Base-by-base conservation (phyloP, 208 protist species). In the Jaenimonas drosophilae region DNA sequence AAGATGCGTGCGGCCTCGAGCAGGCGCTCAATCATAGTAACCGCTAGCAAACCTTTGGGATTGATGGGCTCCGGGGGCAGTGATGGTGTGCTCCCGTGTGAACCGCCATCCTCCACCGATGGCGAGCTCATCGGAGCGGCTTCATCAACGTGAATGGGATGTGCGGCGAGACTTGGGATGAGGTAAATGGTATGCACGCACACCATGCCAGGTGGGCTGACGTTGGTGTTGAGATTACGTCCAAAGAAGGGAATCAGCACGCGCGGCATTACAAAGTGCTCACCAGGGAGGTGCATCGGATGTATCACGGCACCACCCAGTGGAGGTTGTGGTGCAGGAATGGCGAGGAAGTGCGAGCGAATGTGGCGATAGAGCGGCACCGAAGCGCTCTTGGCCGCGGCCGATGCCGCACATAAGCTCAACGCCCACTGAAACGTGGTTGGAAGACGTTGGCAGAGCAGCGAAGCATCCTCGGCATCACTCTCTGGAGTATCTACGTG, bases 331-430 rank as follows among this genome's bases (percentile, higher is more conserved):
- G n/a, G n/a, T n/a, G n/a, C n/a, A n/a, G n/a, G n/a, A n/a, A n/a
- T n/a, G 16, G 37, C 37, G 16, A 20, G n/a, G 16, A 34, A 49
- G 14, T 72, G 40, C 0, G 42, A 25, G 7, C 55, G 28, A 4
- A 76, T 5, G 59, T 77, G 64, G n/a, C 58, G 41, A 55, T 76
- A 69, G 12, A 82, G 44, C 4, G 73, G 47, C 9, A 63, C 17
- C 17, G 51, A 21, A 1, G 56, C 27, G 33, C 65, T 73, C 16
- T 55, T 63, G 2, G 81, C 61, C 3, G 76, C 68, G 1, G 65
- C 74, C 27, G 57, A 30, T 1, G 70, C 48, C 5, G 81, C 76
- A 19, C 68, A 54, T 16, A 73, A 24, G 44, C 81, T 91, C 27
- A 91, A n/a, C 3, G 56, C 66, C 46, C 66, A 72, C 43, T 50